phyloP scores from a whole-genome alignment of 2,329 filamentous ascomycete genomes.

The Epichloe glyceriae region DNA sequence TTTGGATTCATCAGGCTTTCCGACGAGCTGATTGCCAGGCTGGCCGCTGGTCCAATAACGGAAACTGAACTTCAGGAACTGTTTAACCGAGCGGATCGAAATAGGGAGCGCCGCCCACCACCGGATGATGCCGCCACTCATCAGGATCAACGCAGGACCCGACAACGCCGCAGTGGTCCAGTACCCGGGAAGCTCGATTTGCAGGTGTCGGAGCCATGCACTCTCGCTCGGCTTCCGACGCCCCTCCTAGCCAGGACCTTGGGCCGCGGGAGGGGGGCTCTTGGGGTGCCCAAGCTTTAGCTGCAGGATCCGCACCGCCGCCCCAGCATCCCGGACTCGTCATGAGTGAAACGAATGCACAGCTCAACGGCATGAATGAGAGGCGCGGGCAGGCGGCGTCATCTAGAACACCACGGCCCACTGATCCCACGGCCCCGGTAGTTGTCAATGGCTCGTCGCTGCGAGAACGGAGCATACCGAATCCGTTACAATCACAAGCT shows the following conservation, averaged over 20 bases:
- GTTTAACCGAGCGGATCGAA: constrained; percentile 7
- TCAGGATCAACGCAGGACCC: constrained; percentile 17
- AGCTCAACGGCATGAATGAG: neutral
- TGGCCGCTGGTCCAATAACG: constrained; percentile 6
- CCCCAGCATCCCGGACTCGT: neutral
- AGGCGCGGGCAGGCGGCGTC: neutral
- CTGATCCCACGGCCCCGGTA: neutral
- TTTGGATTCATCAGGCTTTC: neutral
- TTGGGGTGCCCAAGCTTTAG: neutral
- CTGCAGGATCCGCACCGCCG: neutral
- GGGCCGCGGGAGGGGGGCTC: neutral
- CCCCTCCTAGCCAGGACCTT: neutral
- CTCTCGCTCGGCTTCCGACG: neutral
- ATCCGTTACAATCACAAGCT: neutral
- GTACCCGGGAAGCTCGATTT: neutral
- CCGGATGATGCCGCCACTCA: constrained; percentile 15
- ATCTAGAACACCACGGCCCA: neutral
- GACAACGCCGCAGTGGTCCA: constrained; percentile 13
- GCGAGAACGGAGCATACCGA: constrained; percentile 1
- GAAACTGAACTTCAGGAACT: constrained; percentile 9
- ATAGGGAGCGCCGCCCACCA: constrained; percentile 14
- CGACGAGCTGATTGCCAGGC: constrained; percentile 12
- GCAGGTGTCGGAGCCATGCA: neutral
- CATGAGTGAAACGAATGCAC: neutral
- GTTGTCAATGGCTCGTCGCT: constrained; percentile 3